These are phyloP conservation scores for Penicillium canescens DNA, from an alignment of 495 filamentous ascomycete genomes.

Conservation along the genomic window DNA sequence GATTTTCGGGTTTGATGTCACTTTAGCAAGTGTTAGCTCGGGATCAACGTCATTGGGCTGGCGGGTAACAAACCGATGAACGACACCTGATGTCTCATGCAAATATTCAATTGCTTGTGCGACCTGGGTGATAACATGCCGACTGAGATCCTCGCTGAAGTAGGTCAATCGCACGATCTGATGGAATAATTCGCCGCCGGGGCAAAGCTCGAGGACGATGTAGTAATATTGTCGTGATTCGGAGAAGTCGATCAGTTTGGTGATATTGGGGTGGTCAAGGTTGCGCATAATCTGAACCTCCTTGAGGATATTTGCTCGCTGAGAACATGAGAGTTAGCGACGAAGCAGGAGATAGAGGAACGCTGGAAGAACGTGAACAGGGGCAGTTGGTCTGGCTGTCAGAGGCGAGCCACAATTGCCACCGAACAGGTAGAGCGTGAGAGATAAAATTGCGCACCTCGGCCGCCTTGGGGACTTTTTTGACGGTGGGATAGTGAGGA, in stretches of 20 bases:
- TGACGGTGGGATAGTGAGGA: conserved; percentile 91
- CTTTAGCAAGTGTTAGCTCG: conserved; percentile 44
- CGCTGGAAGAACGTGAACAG: background rate
- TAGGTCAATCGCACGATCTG: conserved; percentile 98
- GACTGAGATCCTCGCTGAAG: conserved; percentile 92
- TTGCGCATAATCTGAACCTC: conserved; percentile 99
- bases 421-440: conserved; percentile 18
- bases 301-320: conserved; percentile 97
- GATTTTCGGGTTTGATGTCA: conserved; percentile 98
- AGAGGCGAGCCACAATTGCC: conserved; percentile 10
- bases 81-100: conserved; percentile 91
- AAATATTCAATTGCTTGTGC: conserved; percentile 91
- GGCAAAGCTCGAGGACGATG: conserved; percentile 92
- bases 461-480: conserved; percentile 87
- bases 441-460: conserved; percentile 78
- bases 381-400: background rate
- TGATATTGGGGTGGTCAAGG: conserved; percentile 92
- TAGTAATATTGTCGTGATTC: conserved; percentile 96
- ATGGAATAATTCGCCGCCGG: conserved; percentile 95
- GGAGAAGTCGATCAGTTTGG: conserved; percentile 88
- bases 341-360: background rate
- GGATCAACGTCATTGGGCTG: conserved; percentile 4
- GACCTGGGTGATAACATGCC: conserved; percentile 93
- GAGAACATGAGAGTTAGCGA: conserved; percentile 16
- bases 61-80: conserved; percentile 78